Percentiles rank a stretch among this genome's conserved stretches.
These are phyloP conservation scores for Cenchrus fungigraminus DNA, from an alignment of 176 grass and related monocot genomes.

Conservation along the genomic window DNA sequence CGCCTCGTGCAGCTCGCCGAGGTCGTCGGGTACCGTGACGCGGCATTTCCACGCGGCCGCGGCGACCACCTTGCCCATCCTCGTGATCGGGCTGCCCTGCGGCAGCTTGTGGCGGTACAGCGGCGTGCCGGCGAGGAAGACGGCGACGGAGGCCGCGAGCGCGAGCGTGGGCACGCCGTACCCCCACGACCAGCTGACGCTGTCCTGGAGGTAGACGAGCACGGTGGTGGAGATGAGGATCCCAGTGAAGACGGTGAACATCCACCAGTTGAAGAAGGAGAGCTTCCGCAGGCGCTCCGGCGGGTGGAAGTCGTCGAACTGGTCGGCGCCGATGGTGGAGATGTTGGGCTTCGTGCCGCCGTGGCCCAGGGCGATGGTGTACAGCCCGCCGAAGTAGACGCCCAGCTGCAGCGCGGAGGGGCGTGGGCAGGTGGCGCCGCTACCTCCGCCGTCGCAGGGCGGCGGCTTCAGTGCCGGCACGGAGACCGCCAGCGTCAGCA, in stretches of 20 bases:
- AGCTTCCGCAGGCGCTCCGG: slow-evolving; percentile 72
- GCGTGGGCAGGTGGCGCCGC: slow-evolving; percentile 40
- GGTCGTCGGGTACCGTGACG: slow-evolving; percentile 32
- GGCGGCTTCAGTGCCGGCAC: slow-evolving; percentile 66
- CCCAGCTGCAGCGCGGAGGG: slow-evolving; percentile 57
- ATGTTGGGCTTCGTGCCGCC: slow-evolving; percentile 91
- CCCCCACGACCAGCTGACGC: slow-evolving; percentile 71
- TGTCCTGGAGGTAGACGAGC: slow-evolving; percentile 92
- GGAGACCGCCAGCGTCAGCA: slow-evolving; percentile 73
- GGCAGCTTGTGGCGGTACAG: slow-evolving; percentile 81
- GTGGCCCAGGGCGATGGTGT: slow-evolving; percentile 77
- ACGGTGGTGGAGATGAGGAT: slow-evolving; percentile 81
- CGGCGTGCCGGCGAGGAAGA: slow-evolving; percentile 81
- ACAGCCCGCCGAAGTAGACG: slow-evolving; percentile 74
- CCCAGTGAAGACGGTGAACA: slow-evolving; percentile 76
- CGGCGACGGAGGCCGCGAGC: slow-evolving; percentile 50
- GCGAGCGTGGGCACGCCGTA: slow-evolving; percentile 72
- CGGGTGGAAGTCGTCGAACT: slow-evolving; percentile 85
- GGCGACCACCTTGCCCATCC: slow-evolving; percentile 62
- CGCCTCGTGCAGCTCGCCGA: slow-evolving; percentile 57
- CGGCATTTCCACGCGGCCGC: slow-evolving; percentile 50
- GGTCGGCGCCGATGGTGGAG: slow-evolving; percentile 91
- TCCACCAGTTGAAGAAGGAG: slow-evolving; percentile 99
- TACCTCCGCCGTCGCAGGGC: slow-evolving; percentile 38
- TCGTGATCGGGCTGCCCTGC: slow-evolving; percentile 71